phyloP scores from a whole-genome alignment of 768 basidiomycete species.

The Rhodosporidiobolus sp. region DNA sequence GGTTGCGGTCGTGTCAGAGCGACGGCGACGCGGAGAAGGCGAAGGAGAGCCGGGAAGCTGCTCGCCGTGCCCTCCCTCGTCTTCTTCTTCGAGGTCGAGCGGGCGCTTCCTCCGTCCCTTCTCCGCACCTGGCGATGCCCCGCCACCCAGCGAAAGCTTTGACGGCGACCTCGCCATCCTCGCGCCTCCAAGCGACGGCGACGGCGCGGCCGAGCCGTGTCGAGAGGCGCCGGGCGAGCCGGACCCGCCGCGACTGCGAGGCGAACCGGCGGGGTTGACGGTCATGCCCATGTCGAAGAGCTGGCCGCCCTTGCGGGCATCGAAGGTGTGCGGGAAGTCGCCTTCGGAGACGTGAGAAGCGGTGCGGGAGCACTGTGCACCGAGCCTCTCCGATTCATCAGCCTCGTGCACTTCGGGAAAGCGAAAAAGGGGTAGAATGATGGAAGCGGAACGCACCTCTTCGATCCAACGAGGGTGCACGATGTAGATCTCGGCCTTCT shows the following conservation, averaged over 20 bases:
- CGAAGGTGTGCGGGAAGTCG: slow-evolving; percentile 33
- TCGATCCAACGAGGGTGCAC: slow-evolving; percentile 36
- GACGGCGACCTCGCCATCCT: not conserved
- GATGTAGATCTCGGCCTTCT: not conserved
- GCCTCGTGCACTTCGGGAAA: too few species aligned
- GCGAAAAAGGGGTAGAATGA: not conserved
- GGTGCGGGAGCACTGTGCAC: not conserved
- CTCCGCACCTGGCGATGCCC: too few species aligned
- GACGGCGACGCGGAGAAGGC: not conserved
- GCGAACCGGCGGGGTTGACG: not conserved
- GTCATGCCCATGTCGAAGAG: slow-evolving; percentile 23
- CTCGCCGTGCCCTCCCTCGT: not conserved
- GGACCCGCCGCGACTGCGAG: not conserved
- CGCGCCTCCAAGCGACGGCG: too few species aligned
- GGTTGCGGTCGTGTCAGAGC: not conserved
- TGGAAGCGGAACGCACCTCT: slow-evolving; percentile 11
- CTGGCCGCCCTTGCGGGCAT: slow-evolving; percentile 29
- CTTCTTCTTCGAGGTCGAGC: not conserved
- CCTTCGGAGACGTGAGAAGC: slow-evolving; percentile 1
- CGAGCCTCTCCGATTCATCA: too few species aligned
- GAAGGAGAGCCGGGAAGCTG: not conserved
- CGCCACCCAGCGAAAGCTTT: not conserved
- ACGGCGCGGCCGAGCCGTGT: not conserved
- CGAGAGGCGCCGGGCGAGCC: not conserved
- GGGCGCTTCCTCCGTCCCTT: not conserved